Evolutionary conservation across 352 stramenopile species (phyloP).

Genomic region (Phytophthora pisi): DNA sequence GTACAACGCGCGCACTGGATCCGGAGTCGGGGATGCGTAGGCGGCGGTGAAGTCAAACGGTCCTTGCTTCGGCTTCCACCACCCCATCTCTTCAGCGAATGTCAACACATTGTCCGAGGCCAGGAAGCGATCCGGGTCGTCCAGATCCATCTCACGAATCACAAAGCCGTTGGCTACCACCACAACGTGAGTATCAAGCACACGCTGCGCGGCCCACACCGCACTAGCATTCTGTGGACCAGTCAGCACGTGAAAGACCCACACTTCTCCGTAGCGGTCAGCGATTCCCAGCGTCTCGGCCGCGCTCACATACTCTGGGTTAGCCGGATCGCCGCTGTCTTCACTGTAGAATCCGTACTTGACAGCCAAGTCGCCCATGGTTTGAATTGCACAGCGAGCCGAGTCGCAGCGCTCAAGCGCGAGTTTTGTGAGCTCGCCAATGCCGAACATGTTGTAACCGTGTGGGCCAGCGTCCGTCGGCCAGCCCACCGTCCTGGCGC

Average conservation of each 20-base stretch:
- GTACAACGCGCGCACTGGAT: conserved; percentile 69
- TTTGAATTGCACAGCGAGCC: conserved; percentile 82
- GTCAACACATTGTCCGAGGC: conserved; percentile 89
- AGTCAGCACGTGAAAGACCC: conserved; percentile 96
- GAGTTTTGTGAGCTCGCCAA: conserved; percentile 90
- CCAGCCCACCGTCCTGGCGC: conserved; percentile 80
- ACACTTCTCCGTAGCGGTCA: conserved; percentile 90
- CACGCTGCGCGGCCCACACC: conserved; percentile 94
- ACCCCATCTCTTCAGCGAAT: conserved; percentile 88
- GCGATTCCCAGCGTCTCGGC: conserved; percentile 89
- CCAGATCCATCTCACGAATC: conserved; percentile 90
- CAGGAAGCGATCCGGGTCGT: conserved; percentile 85
- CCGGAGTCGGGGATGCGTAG: conserved; percentile 59
- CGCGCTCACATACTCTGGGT: conserved; percentile 66
- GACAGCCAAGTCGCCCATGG: conserved; percentile 94
- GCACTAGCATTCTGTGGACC: conserved; percentile 88
- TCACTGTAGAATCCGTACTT: conserved; percentile 95
- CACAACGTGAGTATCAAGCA: conserved; percentile 90
- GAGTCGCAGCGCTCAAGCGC: conserved; percentile 91
- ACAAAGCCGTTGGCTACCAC: conserved; percentile 94
- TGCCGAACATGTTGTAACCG: conserved; percentile 92
- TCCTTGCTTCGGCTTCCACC: conserved; percentile 64
- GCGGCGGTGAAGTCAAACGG: conserved; percentile 76
- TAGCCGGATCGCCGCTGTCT: conserved; percentile 68
- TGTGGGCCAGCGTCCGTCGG: conserved; percentile 52